Evolutionary conservation across 2,329 filamentous ascomycete species (phyloP).

Genomic region (Penicillium rolfsii): DNA sequence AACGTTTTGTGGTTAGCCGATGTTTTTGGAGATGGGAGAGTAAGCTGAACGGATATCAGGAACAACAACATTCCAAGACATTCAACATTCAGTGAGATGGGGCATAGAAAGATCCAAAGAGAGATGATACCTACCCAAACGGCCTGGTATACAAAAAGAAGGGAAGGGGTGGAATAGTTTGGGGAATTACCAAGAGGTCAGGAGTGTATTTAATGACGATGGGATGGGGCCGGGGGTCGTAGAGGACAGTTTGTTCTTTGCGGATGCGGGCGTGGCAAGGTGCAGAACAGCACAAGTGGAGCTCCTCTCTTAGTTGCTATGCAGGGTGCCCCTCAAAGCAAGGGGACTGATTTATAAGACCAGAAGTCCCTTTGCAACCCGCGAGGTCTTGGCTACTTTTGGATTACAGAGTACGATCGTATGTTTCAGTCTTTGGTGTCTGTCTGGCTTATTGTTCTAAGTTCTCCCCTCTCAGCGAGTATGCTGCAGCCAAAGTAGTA

Average conservation of each 20-base stretch:
- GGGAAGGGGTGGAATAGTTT: neutral
- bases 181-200: neutral
- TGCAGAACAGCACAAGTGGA: slow-evolving; percentile 18
- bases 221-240: slow-evolving; percentile 24
- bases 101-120: neutral
- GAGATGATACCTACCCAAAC: slow-evolving; percentile 17
- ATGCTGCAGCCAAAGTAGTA: no score
- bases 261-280: slow-evolving; percentile 23
- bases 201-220: slow-evolving; percentile 19
- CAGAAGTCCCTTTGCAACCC: neutral
- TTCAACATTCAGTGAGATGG: no score
- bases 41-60: neutral
- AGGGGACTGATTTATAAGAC: neutral
- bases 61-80: no score
- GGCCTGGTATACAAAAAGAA: slow-evolving; percentile 10
- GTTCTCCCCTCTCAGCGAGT: no score
- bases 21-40: neutral
- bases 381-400: neutral
- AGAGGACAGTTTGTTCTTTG: slow-evolving; percentile 51
- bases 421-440: no score
- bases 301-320: slow-evolving; percentile 16
- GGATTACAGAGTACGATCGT: no score
- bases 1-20: neutral
- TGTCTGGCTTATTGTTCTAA: neutral
- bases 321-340: slow-evolving; percentile 1